These are phyloP conservation scores for Thermochaetoides dissita DNA, from an alignment of 2,329 filamentous ascomycete genomes.

Conservation along the genomic window DNA sequence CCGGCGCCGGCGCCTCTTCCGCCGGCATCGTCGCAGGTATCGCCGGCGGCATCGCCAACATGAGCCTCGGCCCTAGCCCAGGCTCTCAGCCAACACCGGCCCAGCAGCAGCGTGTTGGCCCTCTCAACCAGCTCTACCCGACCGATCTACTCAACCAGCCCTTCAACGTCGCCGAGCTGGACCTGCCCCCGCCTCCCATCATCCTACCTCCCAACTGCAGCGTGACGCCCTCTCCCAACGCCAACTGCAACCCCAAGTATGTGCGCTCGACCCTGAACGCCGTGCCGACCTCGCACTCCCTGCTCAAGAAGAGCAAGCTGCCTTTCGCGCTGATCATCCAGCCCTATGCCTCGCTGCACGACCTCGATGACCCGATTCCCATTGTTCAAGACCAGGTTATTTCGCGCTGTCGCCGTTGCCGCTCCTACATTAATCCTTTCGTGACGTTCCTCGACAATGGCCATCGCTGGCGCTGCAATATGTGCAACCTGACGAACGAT, in stretches of 20 bases:
- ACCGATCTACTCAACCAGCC: conserved; percentile 85
- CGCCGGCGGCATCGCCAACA: conserved; percentile 73
- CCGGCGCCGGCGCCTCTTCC: conserved; percentile 31
- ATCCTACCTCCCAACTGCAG: conserved; percentile 80
- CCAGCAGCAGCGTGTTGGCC: conserved; percentile 30
- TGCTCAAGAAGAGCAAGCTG: conserved; percentile 92
- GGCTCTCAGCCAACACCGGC: conserved; percentile 38
- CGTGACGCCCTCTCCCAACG: conserved; percentile 76
- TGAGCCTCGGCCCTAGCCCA: conserved; percentile 61
- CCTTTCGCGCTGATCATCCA: conserved; percentile 94
- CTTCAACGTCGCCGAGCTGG: conserved; percentile 85
- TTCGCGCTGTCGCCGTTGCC: conserved; percentile 84
- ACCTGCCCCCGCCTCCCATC: conserved; percentile 80
- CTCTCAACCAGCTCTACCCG: conserved; percentile 78
- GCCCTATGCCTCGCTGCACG: conserved; percentile 84
- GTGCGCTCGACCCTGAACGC: conserved; percentile 91
- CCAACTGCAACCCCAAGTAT: conserved; percentile 89
- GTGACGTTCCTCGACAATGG: conserved; percentile 94
- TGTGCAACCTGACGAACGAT: conserved; percentile 98
- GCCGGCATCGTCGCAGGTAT: conserved; percentile 49
- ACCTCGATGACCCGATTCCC: conserved; percentile 79
- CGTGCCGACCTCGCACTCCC: conserved; percentile 77
- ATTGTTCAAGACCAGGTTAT: conserved; percentile 96
- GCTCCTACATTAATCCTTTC: conserved; percentile 96
- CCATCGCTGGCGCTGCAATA: conserved; percentile 97